Base-by-base conservation (phyloP, 129 eudicot genomes). In the Helichrysum umbraculigerum region DNA sequence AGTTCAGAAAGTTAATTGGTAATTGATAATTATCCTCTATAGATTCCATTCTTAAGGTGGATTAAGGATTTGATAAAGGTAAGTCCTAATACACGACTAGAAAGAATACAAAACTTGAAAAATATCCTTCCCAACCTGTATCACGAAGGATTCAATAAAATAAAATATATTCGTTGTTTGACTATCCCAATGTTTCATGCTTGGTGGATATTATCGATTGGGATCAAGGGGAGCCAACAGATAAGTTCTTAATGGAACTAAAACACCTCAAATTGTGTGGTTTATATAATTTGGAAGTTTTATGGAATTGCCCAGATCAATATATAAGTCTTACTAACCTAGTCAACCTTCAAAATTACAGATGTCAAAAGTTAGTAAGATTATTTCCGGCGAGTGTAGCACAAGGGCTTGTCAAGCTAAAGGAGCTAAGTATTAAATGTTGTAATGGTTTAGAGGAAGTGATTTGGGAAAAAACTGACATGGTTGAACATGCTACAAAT, bases 241-340 rank as follows among this genome's bases (percentile, higher is more conserved):
- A 19, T 5, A 71, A 29, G 15, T n/a, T 54, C 0, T 71, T 54
- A 3, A 6, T 72, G 67, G 77, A 72, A 72, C 16, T 9, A 11
- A 34, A n/a, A n/a, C n/a, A n/a, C n/a, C n/a, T 72, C 56, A 0
- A 0, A 4, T 21, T 72, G 56, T 0, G 0, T 0, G 0, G 0
- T 1, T 1, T 72, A 2, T 0, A 14, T 6, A 21, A 7, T 6
- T 52, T 71, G 28, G 19, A n/a, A n/a, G n/a, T n/a, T n/a, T n/a
- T n/a, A n/a, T n/a, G n/a, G n/a, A n/a, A n/a, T n/a, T n/a, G n/a
- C n/a, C n/a, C n/a, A n/a, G n/a, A n/a, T n/a, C n/a, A n/a, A n/a
- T n/a, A n/a, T n/a, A n/a, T n/a, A n/a, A n/a, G n/a, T n/a, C n/a
- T n/a, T n/a, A n/a, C n/a, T n/a, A n/a, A n/a, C n/a, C n/a, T n/a